Base-by-base conservation (phyloP, 768 basidiomycete genomes). In the Chalciporus chontae region DNA sequence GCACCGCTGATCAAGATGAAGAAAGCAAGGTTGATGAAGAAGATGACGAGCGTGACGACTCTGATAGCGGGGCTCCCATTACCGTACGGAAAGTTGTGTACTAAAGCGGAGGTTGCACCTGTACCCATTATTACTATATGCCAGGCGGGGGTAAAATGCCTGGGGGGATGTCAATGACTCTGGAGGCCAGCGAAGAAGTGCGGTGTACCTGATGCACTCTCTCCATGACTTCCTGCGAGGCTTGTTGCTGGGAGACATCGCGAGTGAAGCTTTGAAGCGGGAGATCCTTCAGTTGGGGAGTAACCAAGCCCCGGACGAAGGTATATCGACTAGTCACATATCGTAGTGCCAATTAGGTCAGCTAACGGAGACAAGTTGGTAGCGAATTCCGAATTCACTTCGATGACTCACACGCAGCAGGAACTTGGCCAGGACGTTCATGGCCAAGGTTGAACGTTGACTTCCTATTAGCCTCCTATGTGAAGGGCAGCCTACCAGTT, bases 51-150 rank as follows among this genome's bases (percentile, higher is more conserved):
- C 0, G 70, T 71, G 38, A 73, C 60, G 13, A 67, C 57, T 44
- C 66, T 64, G 47, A 74, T 61, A 45, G 62, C 45, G 14, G 63
- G 61, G 44, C 54, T 70, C 14, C 62, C 63, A 7, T 65, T 62
- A 23, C 73, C 66, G 47, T 77, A 77, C 15, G 76, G 74, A 39
- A 78, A 71, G 47, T 64, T 65, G 53, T 75, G 69, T 31, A 77
- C 53, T 24, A 77, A 61, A 42, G 71, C 59, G 11, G 71, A 70
- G 21, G 67, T 63, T 14, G 64, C 70, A 4, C 77, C 76, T 1
- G 76, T 77, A 45, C 75, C 75, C 75, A 77, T 77, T 24, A 72
- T 65, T 15, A 76, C 72, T 10, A 75, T 71, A 54, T 76, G 67
- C 75, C 75, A 77, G 50, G 72, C 69, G 32, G 73, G 75, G 6